Conservation (phyloP, 305 asterid species). For the Fraxinus baroniana region DNA sequence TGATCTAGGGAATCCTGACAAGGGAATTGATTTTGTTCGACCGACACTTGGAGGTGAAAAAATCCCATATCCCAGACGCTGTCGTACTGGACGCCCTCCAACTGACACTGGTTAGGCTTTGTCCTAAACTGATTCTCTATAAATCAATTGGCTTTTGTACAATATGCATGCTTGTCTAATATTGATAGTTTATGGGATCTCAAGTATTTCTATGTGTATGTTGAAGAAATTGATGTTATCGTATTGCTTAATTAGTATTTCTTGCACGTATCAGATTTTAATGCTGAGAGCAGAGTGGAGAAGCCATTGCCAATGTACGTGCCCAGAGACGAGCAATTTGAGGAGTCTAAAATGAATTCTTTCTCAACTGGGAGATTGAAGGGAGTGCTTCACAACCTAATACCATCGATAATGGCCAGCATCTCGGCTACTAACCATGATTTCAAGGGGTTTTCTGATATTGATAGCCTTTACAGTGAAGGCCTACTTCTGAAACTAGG, state of each 20-base stretch:
- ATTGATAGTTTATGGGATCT: neutral
- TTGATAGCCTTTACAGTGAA: constrained; percentile 80
- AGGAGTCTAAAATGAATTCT: constrained; percentile 80
- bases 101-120: constrained; percentile 60
- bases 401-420: constrained; percentile 74
- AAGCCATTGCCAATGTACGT: constrained; percentile 89
- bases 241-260: neutral
- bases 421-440: constrained; percentile 78
- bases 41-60: constrained; percentile 69
- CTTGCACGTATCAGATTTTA: constrained; percentile 40
- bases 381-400: constrained; percentile 75
- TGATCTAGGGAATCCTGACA: constrained; percentile 94
- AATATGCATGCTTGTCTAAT: constrained; percentile 7
- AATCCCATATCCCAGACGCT: constrained; percentile 82
- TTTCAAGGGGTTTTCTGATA: constrained; percentile 78
- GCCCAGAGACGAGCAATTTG: constrained; percentile 94
- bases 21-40: constrained; percentile 76
- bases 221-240: neutral
- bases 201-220: neutral
- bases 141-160: neutral
- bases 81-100: constrained; percentile 81
- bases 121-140: neutral
- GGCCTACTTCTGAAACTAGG: constrained; percentile 88
- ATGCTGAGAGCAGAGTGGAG: constrained; percentile 86
- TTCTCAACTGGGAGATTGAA: constrained; percentile 87